Conservation (phyloP, 441 rosid species). For the Eutrema salsugineum region DNA sequence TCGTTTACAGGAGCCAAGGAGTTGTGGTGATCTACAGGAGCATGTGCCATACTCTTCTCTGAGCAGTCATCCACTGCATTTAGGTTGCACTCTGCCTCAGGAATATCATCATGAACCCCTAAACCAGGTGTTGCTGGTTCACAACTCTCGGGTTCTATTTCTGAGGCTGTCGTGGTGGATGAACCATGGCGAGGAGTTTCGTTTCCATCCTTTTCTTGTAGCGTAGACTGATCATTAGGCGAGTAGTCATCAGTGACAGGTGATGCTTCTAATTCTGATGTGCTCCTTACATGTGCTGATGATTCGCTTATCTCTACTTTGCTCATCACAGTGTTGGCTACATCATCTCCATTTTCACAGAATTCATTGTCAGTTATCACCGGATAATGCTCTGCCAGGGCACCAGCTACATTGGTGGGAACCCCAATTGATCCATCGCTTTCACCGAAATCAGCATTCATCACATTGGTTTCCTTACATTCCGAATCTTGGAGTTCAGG, state of each 20-base stretch:
- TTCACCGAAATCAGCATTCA: slow-evolving; percentile 32
- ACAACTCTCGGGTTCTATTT: slow-evolving; percentile 52
- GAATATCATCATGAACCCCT: slow-evolving; percentile 38
- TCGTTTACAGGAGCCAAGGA: slow-evolving; percentile 42
- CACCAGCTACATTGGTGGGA: slow-evolving; percentile 34
- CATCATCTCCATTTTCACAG: slow-evolving; percentile 40
- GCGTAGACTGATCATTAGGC: slow-evolving; percentile 29
- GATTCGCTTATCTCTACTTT: slow-evolving; percentile 23
- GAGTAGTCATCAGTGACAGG: slow-evolving; percentile 35
- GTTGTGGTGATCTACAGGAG: slow-evolving; percentile 38
- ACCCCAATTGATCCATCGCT: slow-evolving; percentile 37
- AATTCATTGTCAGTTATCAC: slow-evolving; percentile 26
- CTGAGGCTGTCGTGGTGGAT: slow-evolving; percentile 54
- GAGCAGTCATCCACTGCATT: slow-evolving; percentile 46
- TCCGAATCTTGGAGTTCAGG: slow-evolving; percentile 35
- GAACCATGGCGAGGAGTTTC: slow-evolving; percentile 40
- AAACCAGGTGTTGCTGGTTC: slow-evolving; percentile 34
- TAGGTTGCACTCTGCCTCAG: slow-evolving; percentile 34
- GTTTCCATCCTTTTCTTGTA: slow-evolving; percentile 35
- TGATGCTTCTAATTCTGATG: slow-evolving; percentile 36
- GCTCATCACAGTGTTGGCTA: slow-evolving; percentile 17
- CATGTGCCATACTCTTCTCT: slow-evolving; percentile 35
- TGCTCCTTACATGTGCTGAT: slow-evolving; percentile 30
- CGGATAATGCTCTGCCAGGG: slow-evolving; percentile 39
- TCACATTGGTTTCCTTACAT: slow-evolving; percentile 33